Evolutionary conservation across 176 grass and related monocot genomes (phyloP), one percentile per base, ranked within the genome.

Genomic region (Cocos nucifera): DNA sequence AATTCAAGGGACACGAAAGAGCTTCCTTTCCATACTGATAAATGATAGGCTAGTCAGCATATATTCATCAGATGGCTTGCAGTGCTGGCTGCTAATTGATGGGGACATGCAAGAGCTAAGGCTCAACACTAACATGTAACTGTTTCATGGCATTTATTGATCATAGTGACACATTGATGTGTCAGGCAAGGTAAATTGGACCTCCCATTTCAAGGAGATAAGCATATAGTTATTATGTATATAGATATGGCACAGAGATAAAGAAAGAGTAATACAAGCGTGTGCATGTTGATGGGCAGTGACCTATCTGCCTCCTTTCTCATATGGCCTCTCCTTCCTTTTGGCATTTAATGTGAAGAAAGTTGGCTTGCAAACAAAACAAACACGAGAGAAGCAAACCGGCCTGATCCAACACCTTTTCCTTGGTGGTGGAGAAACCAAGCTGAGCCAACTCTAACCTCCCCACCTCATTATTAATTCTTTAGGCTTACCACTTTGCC

Each of bases 61-160:
- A 39, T 57, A 56, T 61, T 61, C 64, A 65, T 56, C 17, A 74
- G 28, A 65, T 17, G 25, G 62, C 25, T 52, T 54, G 49, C 50
- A 62, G 58, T 25, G 4, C 12, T 60, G 8, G 23, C 2, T 44
- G 35, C 8, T 10, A 12, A 44, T 12, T 14, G 35, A 30, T 61
- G 58, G 58, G 19, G 17, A 61, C 17, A 35, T 59, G 23, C 8
- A 24, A 17, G 14, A 5, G 57, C n/a, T 61, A 10, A 18, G 58
- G 16, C n/a, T 44, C 9, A 9, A 39, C 3, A 7, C 17, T 61
- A 19, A 39, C 58, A 61, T 19, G 58, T 39, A 30, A 32, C 5
- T n/a, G 69, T 62, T 62, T 69, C 49, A 77, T 63, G 57, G 57
- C 74, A 63, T 77, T 77, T 61, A 62, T 69, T 77, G 57, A 77